A percentile compares a stretch with the other conserved stretches of the same genome.
Evolutionary conservation across 169 alveolate genomes (phyloP).

Genomic region (Cryptosporidium ubiquitum): DNA sequence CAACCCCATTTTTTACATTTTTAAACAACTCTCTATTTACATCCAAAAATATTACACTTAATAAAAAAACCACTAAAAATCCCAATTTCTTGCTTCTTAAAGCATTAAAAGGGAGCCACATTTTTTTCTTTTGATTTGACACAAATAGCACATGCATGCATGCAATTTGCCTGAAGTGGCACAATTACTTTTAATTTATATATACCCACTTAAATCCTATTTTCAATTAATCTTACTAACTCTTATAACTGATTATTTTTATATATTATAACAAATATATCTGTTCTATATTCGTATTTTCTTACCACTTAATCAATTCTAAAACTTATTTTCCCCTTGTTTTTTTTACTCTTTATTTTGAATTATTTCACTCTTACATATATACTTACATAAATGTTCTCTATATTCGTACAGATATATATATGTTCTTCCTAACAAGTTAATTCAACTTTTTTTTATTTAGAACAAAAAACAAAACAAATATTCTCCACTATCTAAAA

Average conservation of each 20-base stretch:
- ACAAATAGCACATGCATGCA: neutral
- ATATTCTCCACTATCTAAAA: neutral
- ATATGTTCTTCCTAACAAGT: neutral
- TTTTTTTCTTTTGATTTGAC: neutral
- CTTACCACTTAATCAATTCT: neutral
- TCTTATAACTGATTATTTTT: neutral
- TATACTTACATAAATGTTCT: neutral
- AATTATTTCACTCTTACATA: neutral
- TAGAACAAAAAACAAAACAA: neutral
- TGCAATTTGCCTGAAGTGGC: neutral
- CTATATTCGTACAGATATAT: neutral
- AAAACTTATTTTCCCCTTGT: neutral
- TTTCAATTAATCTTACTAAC: neutral
- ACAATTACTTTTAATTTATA: neutral
- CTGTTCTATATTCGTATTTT: neutral
- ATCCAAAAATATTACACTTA: neutral
- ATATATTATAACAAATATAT: neutral
- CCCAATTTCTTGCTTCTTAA: constrained; percentile 2
- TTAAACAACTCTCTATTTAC: neutral
- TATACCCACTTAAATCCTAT: neutral
- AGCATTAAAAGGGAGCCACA: neutral
- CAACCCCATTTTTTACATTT: neutral
- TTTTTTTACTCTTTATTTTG: neutral
- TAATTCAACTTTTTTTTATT: neutral
- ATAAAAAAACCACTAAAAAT: neutral